A percentile compares a stretch with the other conserved stretches of the same genome.
phyloP scores from a whole-genome alignment of 75 land plant genomes.

The Isoetes taiwanensis region DNA sequence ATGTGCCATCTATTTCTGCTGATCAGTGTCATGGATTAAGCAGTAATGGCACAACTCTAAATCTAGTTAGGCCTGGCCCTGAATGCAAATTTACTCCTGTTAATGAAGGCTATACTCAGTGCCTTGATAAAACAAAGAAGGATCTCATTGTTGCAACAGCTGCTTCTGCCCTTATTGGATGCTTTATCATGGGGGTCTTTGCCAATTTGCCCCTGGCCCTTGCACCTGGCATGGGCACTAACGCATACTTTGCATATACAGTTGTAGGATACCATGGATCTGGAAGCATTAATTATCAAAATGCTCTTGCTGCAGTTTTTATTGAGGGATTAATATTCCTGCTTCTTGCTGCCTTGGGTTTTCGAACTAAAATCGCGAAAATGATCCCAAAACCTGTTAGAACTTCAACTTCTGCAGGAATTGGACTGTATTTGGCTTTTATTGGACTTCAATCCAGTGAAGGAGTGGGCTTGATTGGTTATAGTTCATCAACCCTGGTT shows the following conservation, averaged over 20 bases:
- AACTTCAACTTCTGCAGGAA: slow-evolving; percentile 48
- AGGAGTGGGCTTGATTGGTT: slow-evolving; percentile 67
- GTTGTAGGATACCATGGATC: slow-evolving; percentile 80
- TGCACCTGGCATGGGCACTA: slow-evolving; percentile 90
- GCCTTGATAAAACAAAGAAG: slow-evolving; percentile 29
- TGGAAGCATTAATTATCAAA: slow-evolving; percentile 40
- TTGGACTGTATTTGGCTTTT: slow-evolving; percentile 78
- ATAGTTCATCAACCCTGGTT: slow-evolving; percentile 45
- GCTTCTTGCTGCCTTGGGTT: slow-evolving; percentile 38
- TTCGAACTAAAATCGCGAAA: slow-evolving; percentile 47
- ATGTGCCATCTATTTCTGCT: slow-evolving; percentile 10
- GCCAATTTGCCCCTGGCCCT: slow-evolving; percentile 77
- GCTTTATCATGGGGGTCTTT: slow-evolving; percentile 54
- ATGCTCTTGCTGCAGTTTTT: slow-evolving; percentile 57
- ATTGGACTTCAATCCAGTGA: slow-evolving; percentile 48
- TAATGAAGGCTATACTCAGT: slow-evolving; percentile 41
- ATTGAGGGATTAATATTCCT: slow-evolving; percentile 55
- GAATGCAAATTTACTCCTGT: slow-evolving; percentile 35
- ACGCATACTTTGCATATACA: slow-evolving; percentile 79
- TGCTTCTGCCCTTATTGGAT: slow-evolving; percentile 41
- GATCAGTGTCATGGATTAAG: slow-evolving; percentile 1
- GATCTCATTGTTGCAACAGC: slow-evolving; percentile 78
- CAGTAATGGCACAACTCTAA: neutral
- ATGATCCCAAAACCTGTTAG: slow-evolving; percentile 50
- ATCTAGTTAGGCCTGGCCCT: slow-evolving; percentile 16